Conservation (phyloP, 352 stramenopile species). For the Pythium phragmitis region DNA sequence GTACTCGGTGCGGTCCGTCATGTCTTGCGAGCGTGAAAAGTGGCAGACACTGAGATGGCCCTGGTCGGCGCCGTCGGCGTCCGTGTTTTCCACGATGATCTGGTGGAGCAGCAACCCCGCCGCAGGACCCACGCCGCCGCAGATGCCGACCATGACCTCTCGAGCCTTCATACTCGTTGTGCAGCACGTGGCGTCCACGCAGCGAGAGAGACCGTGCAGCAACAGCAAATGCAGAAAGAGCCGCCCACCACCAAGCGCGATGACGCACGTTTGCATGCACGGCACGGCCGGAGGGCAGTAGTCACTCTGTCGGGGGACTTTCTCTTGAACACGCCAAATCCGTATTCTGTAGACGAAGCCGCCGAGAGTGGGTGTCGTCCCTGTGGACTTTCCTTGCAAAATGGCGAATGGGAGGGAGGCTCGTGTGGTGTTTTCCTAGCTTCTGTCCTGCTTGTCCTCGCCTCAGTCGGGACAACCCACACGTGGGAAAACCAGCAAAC, state of each 20-base stretch:
- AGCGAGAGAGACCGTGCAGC: slow-evolving; percentile 9
- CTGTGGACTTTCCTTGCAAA: neutral
- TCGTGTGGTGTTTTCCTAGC: neutral
- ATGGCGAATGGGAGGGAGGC: neutral
- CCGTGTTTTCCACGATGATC: slow-evolving; percentile 68
- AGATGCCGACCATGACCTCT: slow-evolving; percentile 67
- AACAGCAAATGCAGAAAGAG: slow-evolving; percentile 18
- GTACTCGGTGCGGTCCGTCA: slow-evolving; percentile 72
- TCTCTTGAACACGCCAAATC: neutral
- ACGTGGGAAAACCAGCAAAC: too few species aligned
- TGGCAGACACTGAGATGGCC: slow-evolving; percentile 68
- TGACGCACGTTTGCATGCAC: slow-evolving; percentile 28
- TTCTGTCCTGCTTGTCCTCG: neutral
- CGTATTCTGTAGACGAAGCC: neutral
- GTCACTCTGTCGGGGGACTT: slow-evolving; percentile 10
- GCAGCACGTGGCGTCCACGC: slow-evolving; percentile 4
- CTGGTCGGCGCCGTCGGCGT: slow-evolving; percentile 60
- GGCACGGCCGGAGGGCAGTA: neutral
- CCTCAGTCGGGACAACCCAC: too few species aligned
- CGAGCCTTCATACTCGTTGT: slow-evolving; percentile 29
- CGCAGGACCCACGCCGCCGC: slow-evolving; percentile 65
- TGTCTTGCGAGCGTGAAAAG: slow-evolving; percentile 73
- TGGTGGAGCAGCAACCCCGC: slow-evolving; percentile 73
- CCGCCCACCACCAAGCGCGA: slow-evolving; percentile 20
- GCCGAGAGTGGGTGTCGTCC: too few species aligned